Base-by-base conservation (phyloP, 371 early-diverging fungal genomes). In the Saksenaea oblongispora region DNA sequence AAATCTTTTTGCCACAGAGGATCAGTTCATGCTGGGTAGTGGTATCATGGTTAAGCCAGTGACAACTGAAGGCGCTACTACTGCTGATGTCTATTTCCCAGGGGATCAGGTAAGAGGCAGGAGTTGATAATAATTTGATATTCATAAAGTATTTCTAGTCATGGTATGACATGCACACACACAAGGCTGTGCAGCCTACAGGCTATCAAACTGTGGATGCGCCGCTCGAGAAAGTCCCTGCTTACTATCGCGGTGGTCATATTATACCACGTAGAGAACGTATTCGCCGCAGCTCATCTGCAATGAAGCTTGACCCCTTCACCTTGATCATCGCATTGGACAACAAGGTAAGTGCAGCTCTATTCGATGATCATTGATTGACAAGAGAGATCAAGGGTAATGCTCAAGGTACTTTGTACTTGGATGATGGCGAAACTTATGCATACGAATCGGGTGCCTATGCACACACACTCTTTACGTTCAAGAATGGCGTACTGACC, bases 391-490 rank as follows among this genome's bases (percentile, higher is more conserved):
- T 47, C 18, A 47, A 85, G 80, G 90, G 89, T 9, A 63, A 81
- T 26, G 94, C 97, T 3, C 56, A 69, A 10, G 98, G 98, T 26
- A 54, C 67, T 17, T 70, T 98, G 27, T 97, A 97, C 63, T 60
- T 92, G 59, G 98, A 98, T 71, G 98, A 98, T 67, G 97, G 96
- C n/a, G 87, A 91, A 58, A 80, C 90, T 5, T 97, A 86, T 66
- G 86, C 77, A 39, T 91, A 87, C 65, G 69, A 85, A 67, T 67
- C 75, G 1, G 91, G 92, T 0, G 82, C 76, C 11, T 93, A 85
- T 73, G 72, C 89, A 51, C 74, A 81, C 64, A 74, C 77, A 11
- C 64, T 73, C 10, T 86, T 90, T 62, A 66, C 27, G 9, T 86
- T 78, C 62, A 53, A 57, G 14, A 34, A 72, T 4, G 64, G 63